A percentile compares a stretch with the other conserved stretches of the same genome.
Evolutionary conservation across 768 basidiomycete species (phyloP).

Genomic region (Pleurotus citrinopileatus): DNA sequence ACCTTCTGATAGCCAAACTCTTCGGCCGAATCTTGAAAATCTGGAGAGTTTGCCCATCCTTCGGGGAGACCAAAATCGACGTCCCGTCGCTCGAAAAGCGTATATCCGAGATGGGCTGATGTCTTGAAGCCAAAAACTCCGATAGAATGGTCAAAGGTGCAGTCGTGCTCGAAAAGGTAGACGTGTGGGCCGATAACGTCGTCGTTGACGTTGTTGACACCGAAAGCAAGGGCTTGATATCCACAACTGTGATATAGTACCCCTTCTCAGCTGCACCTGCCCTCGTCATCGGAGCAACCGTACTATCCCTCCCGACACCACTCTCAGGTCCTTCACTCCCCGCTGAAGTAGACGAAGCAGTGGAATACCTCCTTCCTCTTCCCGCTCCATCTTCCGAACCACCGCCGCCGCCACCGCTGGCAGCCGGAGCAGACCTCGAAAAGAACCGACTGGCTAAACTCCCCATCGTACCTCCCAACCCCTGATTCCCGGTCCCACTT

Average conservation of each 20-base stretch:
- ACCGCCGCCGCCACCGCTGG: constrained; percentile 15
- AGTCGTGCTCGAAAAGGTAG: not conserved
- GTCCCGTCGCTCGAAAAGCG: constrained; percentile 55
- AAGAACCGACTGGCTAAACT: constrained; percentile 41
- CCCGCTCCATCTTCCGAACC: constrained; percentile 13
- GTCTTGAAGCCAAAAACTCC: constrained; percentile 47
- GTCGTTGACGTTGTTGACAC: not conserved
- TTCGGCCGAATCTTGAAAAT: constrained; percentile 40
- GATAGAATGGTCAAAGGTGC: constrained; percentile 29
- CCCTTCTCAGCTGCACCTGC: constrained; percentile 25
- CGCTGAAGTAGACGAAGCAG: constrained; percentile 9
- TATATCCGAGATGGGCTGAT: constrained; percentile 44
- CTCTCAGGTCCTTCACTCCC: not conserved
- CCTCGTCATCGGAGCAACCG: constrained; percentile 19
- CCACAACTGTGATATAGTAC: constrained; percentile 54
- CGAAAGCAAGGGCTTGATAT: constrained; percentile 35
- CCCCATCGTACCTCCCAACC: constrained; percentile 17
- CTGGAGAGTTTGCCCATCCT: constrained; percentile 53
- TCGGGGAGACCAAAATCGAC: constrained; percentile 43
- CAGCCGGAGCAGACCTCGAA: constrained; percentile 62
- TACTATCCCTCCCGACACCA: constrained; percentile 16
- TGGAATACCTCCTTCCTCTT: constrained; percentile 22
- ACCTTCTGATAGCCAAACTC: constrained; percentile 11
- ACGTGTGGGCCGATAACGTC: too few species aligned
- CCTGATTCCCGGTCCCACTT: constrained; percentile 10